Conservation (phyloP, 2,329 filamentous ascomycete genomes). For the Sordariomycetes sp. region DNA sequence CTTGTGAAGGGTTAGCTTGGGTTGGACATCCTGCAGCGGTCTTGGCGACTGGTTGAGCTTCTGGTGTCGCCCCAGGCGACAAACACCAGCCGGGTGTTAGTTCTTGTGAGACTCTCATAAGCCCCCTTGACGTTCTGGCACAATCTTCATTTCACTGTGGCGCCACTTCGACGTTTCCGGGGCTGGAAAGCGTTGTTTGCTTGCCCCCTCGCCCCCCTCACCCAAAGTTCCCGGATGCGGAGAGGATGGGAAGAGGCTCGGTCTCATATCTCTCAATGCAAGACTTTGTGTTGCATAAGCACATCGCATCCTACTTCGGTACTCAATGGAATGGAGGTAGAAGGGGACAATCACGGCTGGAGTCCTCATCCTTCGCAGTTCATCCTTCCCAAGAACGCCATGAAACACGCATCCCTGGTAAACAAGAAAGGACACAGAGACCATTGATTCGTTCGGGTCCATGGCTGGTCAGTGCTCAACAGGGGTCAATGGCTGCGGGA, state of each 20-base stretch:
- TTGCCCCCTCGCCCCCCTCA: too few relatives aligned
- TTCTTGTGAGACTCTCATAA: neutral
- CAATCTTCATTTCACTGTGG: neutral
- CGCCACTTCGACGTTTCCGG: neutral
- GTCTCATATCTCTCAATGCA: neutral
- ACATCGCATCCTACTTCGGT: too few relatives aligned
- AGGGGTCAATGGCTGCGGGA: neutral
- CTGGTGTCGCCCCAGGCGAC: neutral
- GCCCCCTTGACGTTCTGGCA: neutral
- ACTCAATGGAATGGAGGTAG: too few relatives aligned
- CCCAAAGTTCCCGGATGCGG: neutral
- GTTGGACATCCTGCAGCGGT: too few relatives aligned
- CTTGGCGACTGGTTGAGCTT: too few relatives aligned
- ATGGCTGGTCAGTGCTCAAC: neutral
- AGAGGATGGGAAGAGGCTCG: neutral
- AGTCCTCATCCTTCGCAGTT: too few relatives aligned
- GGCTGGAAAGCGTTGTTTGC: neutral
- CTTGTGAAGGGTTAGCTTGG: too few relatives aligned
- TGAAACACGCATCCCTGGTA: neutral
- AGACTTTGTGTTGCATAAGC: too few relatives aligned
- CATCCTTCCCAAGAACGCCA: neutral
- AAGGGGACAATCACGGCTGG: too few relatives aligned
- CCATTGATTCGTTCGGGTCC: neutral
- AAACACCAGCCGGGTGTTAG: neutral
- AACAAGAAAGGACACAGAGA: neutral